phyloP scores from a whole-genome alignment of 2,329 filamentous ascomycete species.

The Trichoderma cornu-damae region DNA sequence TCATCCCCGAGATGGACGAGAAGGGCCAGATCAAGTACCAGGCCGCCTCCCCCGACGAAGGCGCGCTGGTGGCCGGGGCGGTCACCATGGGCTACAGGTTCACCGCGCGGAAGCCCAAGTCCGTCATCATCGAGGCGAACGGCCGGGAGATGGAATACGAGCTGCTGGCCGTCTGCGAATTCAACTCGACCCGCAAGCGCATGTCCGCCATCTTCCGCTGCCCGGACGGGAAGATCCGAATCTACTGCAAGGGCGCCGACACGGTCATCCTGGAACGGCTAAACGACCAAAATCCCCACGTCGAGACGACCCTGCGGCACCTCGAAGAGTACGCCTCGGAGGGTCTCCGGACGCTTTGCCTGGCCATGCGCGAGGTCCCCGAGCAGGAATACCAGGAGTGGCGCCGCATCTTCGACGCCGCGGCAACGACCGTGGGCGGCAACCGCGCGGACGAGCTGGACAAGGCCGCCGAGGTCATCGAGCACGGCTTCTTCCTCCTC shows the following conservation, averaged over 20 bases:
- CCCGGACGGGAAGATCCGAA: constrained; percentile 88
- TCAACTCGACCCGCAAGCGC: constrained; percentile 87
- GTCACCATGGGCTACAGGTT: constrained; percentile 83
- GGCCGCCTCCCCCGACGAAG: constrained; percentile 94
- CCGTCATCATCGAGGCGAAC: constrained; percentile 75
- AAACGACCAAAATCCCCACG: constrained; percentile 73
- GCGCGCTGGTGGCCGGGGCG: constrained; percentile 91
- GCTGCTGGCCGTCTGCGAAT: constrained; percentile 93
- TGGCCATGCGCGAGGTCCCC: constrained; percentile 88
- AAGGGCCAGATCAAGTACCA: constrained; percentile 92
- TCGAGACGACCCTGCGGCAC: constrained; percentile 86
- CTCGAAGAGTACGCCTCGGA: constrained; percentile 98
- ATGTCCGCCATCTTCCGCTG: constrained; percentile 98
- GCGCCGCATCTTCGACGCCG: constrained; percentile 79
- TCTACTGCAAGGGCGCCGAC: constrained; percentile 95
- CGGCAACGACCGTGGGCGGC: constrained; percentile 82
- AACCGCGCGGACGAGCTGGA: constrained; percentile 92
- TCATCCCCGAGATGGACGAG: constrained; percentile 84
- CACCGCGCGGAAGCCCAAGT: constrained; percentile 78
- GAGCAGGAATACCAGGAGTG: constrained; percentile 87
- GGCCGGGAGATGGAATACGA: constrained; percentile 77
- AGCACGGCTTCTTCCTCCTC: constrained; percentile 83
- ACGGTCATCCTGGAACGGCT: constrained; percentile 95
- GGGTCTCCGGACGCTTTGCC: constrained; percentile 86
- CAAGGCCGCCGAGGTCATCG: constrained; percentile 93